Evolutionary conservation across 768 basidiomycete genomes (phyloP).

Genomic region (Kwoniella sp.): DNA sequence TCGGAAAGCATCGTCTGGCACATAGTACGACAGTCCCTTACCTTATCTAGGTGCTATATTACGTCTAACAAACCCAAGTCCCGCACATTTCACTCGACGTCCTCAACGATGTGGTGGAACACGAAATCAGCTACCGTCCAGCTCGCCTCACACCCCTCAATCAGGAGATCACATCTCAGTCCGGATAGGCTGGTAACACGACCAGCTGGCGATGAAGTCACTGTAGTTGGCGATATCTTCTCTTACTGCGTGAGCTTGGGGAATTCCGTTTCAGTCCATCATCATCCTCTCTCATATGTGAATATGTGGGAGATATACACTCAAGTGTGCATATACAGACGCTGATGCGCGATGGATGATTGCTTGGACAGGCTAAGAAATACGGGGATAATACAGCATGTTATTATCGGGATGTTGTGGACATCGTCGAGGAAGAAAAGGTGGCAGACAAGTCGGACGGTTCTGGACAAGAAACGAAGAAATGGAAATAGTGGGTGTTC

Average conservation of each 20-base stretch:
- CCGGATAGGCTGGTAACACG: constrained; percentile 45
- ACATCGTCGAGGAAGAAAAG: constrained; percentile 54
- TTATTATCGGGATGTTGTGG: constrained; percentile 45
- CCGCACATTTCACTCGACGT: no score
- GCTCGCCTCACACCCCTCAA: constrained; percentile 36
- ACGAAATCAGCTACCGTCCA: constrained; percentile 40
- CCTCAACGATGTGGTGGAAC: constrained; percentile 15
- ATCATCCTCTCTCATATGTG: no score
- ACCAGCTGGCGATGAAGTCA: constrained; percentile 44
- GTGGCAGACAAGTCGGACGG: constrained; percentile 44
- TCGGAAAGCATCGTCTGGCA: no score
- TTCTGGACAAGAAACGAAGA: constrained; percentile 47
- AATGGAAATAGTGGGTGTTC: constrained; percentile 54
- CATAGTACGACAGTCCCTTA: no score
- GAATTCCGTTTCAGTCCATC: no score
- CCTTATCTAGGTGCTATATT: no score
- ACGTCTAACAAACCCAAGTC: no score
- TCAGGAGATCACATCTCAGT: constrained; percentile 45
- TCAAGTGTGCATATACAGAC: not conserved
- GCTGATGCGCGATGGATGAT: no score
- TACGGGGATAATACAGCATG: constrained; percentile 47
- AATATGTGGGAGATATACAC: no score
- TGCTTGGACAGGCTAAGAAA: constrained; percentile 45
- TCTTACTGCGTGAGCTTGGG: constrained; percentile 39
- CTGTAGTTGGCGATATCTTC: constrained; percentile 49